Percentiles rank a stretch among this genome's conserved stretches.
Evolutionary conservation across 768 basidiomycete genomes (phyloP).

Genomic region (Suillus clintonianus): DNA sequence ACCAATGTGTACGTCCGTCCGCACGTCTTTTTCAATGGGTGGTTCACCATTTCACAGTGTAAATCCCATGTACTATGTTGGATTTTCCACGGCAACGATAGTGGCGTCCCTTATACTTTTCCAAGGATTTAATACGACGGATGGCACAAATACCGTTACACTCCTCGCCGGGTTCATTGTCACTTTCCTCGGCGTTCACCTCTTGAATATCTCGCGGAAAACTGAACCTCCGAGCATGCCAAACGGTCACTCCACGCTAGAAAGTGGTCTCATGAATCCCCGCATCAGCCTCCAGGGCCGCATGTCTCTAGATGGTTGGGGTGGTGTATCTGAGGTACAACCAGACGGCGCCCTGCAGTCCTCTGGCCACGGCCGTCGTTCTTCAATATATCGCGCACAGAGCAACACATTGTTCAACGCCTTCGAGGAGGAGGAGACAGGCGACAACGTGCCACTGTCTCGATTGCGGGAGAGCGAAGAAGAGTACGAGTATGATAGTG

Average conservation of each 20-base stretch:
- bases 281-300: slow-evolving; percentile 81
- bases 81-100: slow-evolving; percentile 92
- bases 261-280: slow-evolving; percentile 72
- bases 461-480: slow-evolving; percentile 70
- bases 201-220: slow-evolving; percentile 79
- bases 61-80: slow-evolving; percentile 97
- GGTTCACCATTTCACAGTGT: slow-evolving; percentile 52
- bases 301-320: slow-evolving; percentile 79
- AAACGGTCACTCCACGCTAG: slow-evolving; percentile 54
- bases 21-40: not conserved
- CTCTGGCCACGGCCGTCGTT: slow-evolving; percentile 61
- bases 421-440: slow-evolving; percentile 59
- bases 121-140: slow-evolving; percentile 93
- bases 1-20: slow-evolving; percentile 84
- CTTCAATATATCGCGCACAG: slow-evolving; percentile 67
- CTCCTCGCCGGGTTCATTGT: slow-evolving; percentile 88
- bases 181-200: slow-evolving; percentile 96
- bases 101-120: slow-evolving; percentile 95
- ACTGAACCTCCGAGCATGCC: slow-evolving; percentile 46
- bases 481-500: slow-evolving; percentile 46
- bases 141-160: slow-evolving; percentile 79
- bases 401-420: slow-evolving; percentile 71
- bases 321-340: slow-evolving; percentile 35
- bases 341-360: slow-evolving; percentile 25
- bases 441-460: slow-evolving; percentile 56